Conservation (phyloP, 1,284 basidiomycete species). For the Boletus mariae region DNA sequence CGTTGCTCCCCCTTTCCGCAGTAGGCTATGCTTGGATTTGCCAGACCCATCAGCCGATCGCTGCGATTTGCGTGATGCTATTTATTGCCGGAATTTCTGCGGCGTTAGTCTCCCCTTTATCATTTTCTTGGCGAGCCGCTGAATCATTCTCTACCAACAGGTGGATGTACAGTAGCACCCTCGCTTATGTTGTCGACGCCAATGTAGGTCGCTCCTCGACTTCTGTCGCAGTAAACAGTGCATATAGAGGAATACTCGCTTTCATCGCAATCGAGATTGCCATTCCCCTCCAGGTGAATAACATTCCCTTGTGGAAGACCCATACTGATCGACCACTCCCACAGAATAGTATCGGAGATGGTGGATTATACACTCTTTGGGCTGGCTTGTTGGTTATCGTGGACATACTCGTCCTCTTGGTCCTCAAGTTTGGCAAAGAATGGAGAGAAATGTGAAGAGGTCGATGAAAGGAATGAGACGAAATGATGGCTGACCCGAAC, state of each 20-base stretch:
- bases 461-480: slow-evolving; percentile 22
- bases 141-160: slow-evolving; percentile 33
- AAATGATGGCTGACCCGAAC: not conserved
- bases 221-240: slow-evolving; percentile 70
- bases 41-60: slow-evolving; percentile 60
- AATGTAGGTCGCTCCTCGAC: slow-evolving; percentile 72
- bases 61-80: slow-evolving; percentile 59
- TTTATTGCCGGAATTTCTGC: slow-evolving; percentile 66
- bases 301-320: not conserved
- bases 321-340: not conserved
- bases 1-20: slow-evolving; percentile 54
- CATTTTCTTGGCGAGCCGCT: not conserved
- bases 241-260: slow-evolving; percentile 64
- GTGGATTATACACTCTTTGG: slow-evolving; percentile 76
- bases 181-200: slow-evolving; percentile 77
- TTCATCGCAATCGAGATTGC: slow-evolving; percentile 71
- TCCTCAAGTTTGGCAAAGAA: slow-evolving; percentile 43
- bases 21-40: slow-evolving; percentile 79
- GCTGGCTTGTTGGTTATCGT: slow-evolving; percentile 54
- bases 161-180: slow-evolving; percentile 65
- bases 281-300: slow-evolving; percentile 58
- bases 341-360: slow-evolving; percentile 57
- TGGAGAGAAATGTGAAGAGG: slow-evolving; percentile 43
- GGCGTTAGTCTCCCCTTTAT: slow-evolving; percentile 17
- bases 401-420: slow-evolving; percentile 49